A percentile compares a stretch with the other conserved stretches of the same genome.
Conservation (phyloP, 768 basidiomycete genomes). For the Amanita subjunquillea region DNA sequence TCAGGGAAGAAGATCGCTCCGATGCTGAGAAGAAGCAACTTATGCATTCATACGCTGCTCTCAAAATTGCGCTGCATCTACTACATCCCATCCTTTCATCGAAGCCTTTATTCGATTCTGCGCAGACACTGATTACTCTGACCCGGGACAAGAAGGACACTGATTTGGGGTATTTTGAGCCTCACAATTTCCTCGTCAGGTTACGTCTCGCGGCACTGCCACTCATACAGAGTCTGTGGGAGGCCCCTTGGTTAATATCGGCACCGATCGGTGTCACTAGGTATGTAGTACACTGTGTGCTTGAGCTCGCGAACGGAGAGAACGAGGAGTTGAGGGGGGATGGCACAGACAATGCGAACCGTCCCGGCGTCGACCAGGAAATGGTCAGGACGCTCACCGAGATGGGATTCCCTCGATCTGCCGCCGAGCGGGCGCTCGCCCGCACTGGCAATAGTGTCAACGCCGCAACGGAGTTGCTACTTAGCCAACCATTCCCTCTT, state of each 20-base stretch:
- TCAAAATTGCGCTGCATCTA: slow-evolving; percentile 75
- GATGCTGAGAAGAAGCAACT: slow-evolving; percentile 52
- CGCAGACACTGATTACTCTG: slow-evolving; percentile 64
- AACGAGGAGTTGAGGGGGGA: slow-evolving; percentile 58
- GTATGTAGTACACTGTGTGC: slow-evolving; percentile 63
- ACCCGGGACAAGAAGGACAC: slow-evolving; percentile 74
- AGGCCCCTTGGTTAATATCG: slow-evolving; percentile 69
- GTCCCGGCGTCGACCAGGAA: slow-evolving; percentile 55
- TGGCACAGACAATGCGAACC: slow-evolving; percentile 9
- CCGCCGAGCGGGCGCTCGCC: slow-evolving; percentile 72
- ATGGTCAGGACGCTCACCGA: slow-evolving; percentile 79
- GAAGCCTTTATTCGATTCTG: slow-evolving; percentile 75
- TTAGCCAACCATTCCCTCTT: slow-evolving; percentile 73
- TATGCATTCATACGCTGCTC: slow-evolving; percentile 65
- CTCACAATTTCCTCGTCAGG: slow-evolving; percentile 79
- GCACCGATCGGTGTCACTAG: slow-evolving; percentile 69
- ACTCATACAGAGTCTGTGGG: slow-evolving; percentile 63
- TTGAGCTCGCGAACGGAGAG: slow-evolving; percentile 77
- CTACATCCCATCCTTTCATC: slow-evolving; percentile 69
- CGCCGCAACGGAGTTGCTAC: slow-evolving; percentile 79
- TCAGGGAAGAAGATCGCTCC: slow-evolving; percentile 46
- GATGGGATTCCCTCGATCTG: slow-evolving; percentile 94
- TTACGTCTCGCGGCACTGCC: slow-evolving; percentile 67
- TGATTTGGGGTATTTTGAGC: slow-evolving; percentile 73
- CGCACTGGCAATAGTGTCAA: slow-evolving; percentile 85